These are phyloP conservation scores for Conticribra weissflogii DNA, from an alignment of 108 stramenopile genomes.

Conservation along the genomic window DNA sequence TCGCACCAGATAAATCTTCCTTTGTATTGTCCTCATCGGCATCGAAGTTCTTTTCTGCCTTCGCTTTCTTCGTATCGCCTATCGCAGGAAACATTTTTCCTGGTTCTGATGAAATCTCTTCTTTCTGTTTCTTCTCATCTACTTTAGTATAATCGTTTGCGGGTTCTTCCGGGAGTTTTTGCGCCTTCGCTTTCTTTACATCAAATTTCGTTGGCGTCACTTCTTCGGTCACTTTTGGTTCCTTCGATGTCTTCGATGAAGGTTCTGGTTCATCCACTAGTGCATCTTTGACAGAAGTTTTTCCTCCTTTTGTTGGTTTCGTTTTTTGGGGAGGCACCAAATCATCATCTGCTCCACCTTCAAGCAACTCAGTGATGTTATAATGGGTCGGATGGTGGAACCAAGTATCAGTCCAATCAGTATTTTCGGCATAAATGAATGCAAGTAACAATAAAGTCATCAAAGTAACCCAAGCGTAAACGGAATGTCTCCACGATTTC, in stretches of 20 bases:
- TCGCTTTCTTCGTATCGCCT: conserved; percentile 5
- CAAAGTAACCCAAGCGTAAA: conserved; percentile 30
- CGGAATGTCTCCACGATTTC: conserved; percentile 25
- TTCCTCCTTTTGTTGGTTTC: conserved; percentile 3
- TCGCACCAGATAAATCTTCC: too few relatives aligned
- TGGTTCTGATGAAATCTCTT: too few relatives aligned
- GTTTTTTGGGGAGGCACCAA: not conserved
- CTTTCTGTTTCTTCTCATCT: too few relatives aligned
- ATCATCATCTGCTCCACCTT: conserved; percentile 18
- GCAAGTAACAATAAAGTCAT: conserved; percentile 33
- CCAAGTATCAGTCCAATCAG: conserved; percentile 28
- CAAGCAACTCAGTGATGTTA: conserved; percentile 39
- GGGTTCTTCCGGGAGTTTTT: conserved; percentile 3
- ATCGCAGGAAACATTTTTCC: too few relatives aligned
- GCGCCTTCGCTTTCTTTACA: conserved; percentile 10
- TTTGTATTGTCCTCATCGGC: not conserved
- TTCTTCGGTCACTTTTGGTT: not conserved
- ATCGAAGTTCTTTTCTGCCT: conserved; percentile 4
- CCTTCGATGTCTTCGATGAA: not conserved
- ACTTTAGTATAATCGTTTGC: too few relatives aligned
- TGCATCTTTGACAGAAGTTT: not conserved
- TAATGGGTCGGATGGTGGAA: conserved; percentile 22
- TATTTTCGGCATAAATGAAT: conserved; percentile 33
- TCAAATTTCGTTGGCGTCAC: not conserved
- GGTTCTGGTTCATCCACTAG: not conserved